Evolutionary conservation across 2,329 filamentous ascomycete genomes (phyloP), one percentile per base, ranked within the genome.

Genomic region (Fusarium sp.): DNA sequence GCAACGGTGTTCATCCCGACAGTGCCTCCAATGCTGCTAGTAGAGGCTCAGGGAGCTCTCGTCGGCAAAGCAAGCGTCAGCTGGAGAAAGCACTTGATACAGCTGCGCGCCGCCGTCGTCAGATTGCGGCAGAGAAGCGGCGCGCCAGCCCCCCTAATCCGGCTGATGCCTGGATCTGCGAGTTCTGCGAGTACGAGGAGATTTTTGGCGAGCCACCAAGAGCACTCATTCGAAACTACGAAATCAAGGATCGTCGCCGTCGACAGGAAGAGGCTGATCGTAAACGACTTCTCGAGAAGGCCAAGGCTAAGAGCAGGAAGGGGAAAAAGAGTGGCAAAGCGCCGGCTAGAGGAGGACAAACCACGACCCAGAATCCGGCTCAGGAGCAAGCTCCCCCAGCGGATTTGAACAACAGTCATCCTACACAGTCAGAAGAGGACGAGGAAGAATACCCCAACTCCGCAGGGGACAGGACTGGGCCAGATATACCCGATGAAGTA

Each of bases 181-280:
- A 97, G 71, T 98, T 98, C 73, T 99, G 95, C 79, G 95, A 99
- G 75, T 99, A 97, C 72, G 94, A 98, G 76, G 87, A 87, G 48
- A 97, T 99, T 45, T 98, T 97, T 73, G 94, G 94, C n/a, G 84
- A 84, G 48, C 91, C 91, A 3, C 95, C 95, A 0, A 84, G 86
- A 68, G 92, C 92, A 45, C 79, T 99, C 50, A 96, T 98, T 62
- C 86, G 91, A 36, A 88, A 93, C 61, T 99, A 98, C 72, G 95
- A 99, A 77, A 91, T 94, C 73, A 97, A 97, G 75, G 95, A 97
- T 72, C 88, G 92, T 32, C 89, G 90, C 57, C 88, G 92, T 72
- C 88, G 92, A 44, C 91, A 92, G 70, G 87, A 93, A 63, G 82
- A 94, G 66, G 92, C 91, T n/a, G 92, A 97, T 75, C 91, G 94